A percentile compares a stretch with the other conserved stretches of the same genome.
Conservation (phyloP, 2,329 filamentous ascomycete genomes). For the Mycosphaerella arachidis region DNA sequence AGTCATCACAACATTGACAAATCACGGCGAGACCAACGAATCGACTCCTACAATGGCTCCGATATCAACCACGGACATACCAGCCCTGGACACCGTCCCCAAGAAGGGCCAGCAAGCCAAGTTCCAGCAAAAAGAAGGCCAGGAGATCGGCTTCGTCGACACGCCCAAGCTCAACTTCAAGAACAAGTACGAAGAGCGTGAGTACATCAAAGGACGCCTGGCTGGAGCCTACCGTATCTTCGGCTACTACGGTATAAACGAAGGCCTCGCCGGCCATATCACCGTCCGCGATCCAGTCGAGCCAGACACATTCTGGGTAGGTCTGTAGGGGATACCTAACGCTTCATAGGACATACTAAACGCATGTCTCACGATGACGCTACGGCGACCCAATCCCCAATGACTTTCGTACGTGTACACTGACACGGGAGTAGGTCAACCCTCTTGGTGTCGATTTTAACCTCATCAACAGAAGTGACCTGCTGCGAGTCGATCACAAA, state of each 20-base stretch:
- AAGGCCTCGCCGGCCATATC: constrained; percentile 36
- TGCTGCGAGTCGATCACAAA: constrained; percentile 38
- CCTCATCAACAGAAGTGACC: constrained; percentile 35
- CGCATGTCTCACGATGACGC: too few species aligned
- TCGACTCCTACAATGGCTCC: constrained; percentile 8
- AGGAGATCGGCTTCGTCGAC: constrained; percentile 12
- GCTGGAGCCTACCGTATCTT: constrained; percentile 37
- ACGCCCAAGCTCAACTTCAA: constrained; percentile 16
- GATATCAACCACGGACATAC: constrained; percentile 8
- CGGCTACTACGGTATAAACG: constrained; percentile 32
- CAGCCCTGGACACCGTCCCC: neutral
- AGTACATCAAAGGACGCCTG: constrained; percentile 36
- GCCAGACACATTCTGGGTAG: neutral
- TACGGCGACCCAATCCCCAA: too few species aligned
- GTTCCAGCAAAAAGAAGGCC: constrained; percentile 6
- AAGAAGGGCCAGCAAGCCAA: constrained; percentile 7
- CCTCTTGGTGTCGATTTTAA: constrained; percentile 36
- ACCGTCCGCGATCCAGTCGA: constrained; percentile 23
- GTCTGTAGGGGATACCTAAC: neutral
- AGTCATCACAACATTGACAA: too few species aligned
- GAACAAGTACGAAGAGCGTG: constrained; percentile 26
- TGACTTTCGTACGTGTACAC: neutral
- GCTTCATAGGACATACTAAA: neutral
- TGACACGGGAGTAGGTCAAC: constrained; percentile 30
- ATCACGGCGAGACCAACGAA: neutral